Evolutionary conservation across 768 basidiomycete genomes (phyloP), one percentile per base, ranked within the genome.

Genomic region (Boletus rubropictus): DNA sequence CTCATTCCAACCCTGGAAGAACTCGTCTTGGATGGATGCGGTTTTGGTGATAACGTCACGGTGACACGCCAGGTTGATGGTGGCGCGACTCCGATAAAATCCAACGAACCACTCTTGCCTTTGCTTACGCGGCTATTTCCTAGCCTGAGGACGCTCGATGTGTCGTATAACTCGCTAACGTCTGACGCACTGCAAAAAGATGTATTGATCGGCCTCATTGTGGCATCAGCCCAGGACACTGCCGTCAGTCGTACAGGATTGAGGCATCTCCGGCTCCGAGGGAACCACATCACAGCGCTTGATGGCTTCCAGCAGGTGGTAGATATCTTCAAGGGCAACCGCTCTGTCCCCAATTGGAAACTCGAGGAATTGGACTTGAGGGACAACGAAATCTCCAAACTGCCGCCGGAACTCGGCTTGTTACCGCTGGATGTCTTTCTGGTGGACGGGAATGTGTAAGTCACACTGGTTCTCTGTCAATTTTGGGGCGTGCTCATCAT

Each of bases 391-490:
- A 79, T 92, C 46, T 74, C 73, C 6, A 82, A 76, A 64, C 63
- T 91, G 27, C 81, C 80, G 0, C 67, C 85, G 7, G 81, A 84
- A 59, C 64, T 91, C 39, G 89, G 89, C 22, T 61, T 89, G 48
- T 61, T 91, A 43, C 84, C 88, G 14, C 63, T 91, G 56, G 89
- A 91, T 42, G 82, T 89, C 7, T 80, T 92, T 49, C 65, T 89
- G 55, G 89, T 92, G 29, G 89, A 91, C 57, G 88, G 89, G 15
- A 92, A 92, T 66, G 69, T 74, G 87, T 89, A 62, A 72, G 85
- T 78, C 7, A 17, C 12, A 12, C 17, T 17, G 5, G n/a, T 15
- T 25, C 25, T 39, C 25, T 14, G 8, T 45, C 15, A 20, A n/a
- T 25, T 25, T 15, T 12, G 11, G 7, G 17, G 24, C 28, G 28